Evolutionary conservation across 106 monocot species (phyloP), one percentile per base, ranked within the genome.

Genomic region (Cymbidium sinense): DNA sequence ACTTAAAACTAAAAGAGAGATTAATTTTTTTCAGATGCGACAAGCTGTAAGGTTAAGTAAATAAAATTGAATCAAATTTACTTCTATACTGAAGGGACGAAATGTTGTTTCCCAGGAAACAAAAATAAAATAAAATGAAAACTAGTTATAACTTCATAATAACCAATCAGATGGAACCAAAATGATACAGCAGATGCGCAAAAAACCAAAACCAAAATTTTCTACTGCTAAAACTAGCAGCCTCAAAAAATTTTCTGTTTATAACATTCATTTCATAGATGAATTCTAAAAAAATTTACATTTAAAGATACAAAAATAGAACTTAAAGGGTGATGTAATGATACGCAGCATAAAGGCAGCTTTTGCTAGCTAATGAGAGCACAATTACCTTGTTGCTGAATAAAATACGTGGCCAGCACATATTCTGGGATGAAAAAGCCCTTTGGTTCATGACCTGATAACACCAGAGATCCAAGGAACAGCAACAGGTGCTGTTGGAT

Each of bases 381-480:
- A n/a, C n/a, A n/a, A n/a, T n/a, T n/a, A n/a, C n/a, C n/a, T n/a
- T n/a, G n/a, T n/a, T n/a, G n/a, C n/a, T n/a, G n/a, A n/a, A 52
- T 52, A 52, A 52, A 52, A 18, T 52, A 52, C 3, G 52, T 52
- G 20, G 52, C 52, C 52, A 52, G 3, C 13, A 20, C 52, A 23
- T 23, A 64, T 64, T 29, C 64, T 64, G 64, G 64, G 27, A 64
- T 7, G 27, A 28, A 64, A 18, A 64, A 64, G 27, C 1, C 33
- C 67, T 18, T 2, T 21, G 39, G 19, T 2, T 82, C 61, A 81
- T 64, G 73, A 37, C 43, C 67, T 52, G 11, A 86, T 52, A 58
- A 89, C 82, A 50, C 89, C 89, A 37, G 89, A 82, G 47, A 89
- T 86, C 89, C 89, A 86, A 25, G 89, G 89, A 65, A 89, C 89